These are phyloP conservation scores for Spirogloea muscicola DNA, from an alignment of 139 green algal genomes.

Conservation along the genomic window DNA sequence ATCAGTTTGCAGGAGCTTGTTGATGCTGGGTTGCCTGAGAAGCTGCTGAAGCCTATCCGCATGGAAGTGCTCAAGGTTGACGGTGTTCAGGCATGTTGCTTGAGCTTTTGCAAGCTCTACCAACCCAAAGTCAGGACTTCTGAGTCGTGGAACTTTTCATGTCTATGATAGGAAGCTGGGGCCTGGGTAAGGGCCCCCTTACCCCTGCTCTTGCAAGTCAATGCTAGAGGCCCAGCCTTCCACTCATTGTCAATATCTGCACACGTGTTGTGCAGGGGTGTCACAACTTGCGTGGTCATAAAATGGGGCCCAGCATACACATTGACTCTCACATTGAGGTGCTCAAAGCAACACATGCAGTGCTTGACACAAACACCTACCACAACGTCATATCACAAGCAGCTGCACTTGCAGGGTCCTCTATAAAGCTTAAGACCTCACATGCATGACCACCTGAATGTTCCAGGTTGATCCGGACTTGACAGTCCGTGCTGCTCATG, in stretches of 20 bases:
- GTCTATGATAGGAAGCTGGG: not conserved
- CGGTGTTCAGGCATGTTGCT: slow-evolving; percentile 20
- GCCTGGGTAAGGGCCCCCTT: not conserved
- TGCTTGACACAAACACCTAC: no score
- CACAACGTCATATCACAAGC: no score
- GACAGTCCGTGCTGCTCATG: slow-evolving; percentile 26
- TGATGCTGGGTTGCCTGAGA: slow-evolving; percentile 27
- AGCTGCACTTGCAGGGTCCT: not conserved
- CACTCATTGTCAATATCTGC: not conserved
- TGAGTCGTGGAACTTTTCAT: no score
- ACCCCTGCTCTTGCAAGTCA: not conserved
- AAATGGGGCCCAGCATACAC: slow-evolving; percentile 29
- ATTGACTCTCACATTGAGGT: slow-evolving; percentile 42
- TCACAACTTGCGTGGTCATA: slow-evolving; percentile 34
- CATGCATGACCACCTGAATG: not conserved
- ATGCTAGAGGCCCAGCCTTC: not conserved
- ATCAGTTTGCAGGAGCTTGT: slow-evolving; percentile 35
- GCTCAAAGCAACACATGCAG: not conserved
- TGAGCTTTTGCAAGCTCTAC: not conserved
- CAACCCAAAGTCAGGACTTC: not conserved
- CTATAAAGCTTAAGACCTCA: no score
- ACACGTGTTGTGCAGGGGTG: slow-evolving; percentile 18
- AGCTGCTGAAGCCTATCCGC: slow-evolving; percentile 25
- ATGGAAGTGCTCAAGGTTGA: not conserved
- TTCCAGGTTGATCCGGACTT: slow-evolving; percentile 34